Evolutionary conservation across 2,329 filamentous ascomycete genomes (phyloP).

Genomic region (Monosporascus sp.): DNA sequence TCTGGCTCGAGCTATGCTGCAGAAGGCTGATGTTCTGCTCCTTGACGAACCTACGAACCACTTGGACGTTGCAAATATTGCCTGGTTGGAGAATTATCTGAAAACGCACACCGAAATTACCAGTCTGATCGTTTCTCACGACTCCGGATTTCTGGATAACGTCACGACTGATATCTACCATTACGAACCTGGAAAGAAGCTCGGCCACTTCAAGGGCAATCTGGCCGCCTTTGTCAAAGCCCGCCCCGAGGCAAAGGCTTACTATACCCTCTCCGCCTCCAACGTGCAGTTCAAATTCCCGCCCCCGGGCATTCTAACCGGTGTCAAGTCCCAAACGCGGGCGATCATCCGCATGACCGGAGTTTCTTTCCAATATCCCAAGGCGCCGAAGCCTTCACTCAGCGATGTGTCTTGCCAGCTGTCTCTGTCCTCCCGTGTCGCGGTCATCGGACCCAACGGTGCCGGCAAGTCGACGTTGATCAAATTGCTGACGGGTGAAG

Average conservation of each 20-base stretch:
- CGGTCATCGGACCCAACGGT: constrained; percentile 95
- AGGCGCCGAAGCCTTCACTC: constrained; percentile 80
- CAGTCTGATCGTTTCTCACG: constrained; percentile 95
- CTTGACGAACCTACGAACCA: constrained; percentile 99
- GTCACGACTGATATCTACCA: constrained; percentile 99
- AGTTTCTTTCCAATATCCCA: constrained; percentile 91
- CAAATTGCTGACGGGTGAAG: constrained; percentile 92
- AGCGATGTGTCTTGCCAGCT: constrained; percentile 82
- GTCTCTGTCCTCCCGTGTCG: constrained; percentile 83
- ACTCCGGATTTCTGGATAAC: constrained; percentile 93
- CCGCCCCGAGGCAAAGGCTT: constrained; percentile 92
- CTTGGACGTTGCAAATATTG: constrained; percentile 91
- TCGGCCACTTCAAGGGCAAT: constrained; percentile 80
- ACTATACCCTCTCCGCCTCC: constrained; percentile 89
- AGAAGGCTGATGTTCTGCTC: constrained; percentile 91
- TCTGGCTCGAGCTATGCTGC: constrained; percentile 90
- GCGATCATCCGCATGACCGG: constrained; percentile 94
- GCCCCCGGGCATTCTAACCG: constrained; percentile 84
- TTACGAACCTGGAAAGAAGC: constrained; percentile 93
- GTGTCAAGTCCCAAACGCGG: constrained; percentile 91
- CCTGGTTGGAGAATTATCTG: constrained; percentile 92
- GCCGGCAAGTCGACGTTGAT: constrained; percentile 97
- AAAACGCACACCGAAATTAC: constrained; percentile 96
- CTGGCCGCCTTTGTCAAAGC: constrained; percentile 78
- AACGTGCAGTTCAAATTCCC: constrained; percentile 98